Conservation (phyloP, 2,329 filamentous ascomycete genomes). For the Neopestalotiopsis rosae region DNA sequence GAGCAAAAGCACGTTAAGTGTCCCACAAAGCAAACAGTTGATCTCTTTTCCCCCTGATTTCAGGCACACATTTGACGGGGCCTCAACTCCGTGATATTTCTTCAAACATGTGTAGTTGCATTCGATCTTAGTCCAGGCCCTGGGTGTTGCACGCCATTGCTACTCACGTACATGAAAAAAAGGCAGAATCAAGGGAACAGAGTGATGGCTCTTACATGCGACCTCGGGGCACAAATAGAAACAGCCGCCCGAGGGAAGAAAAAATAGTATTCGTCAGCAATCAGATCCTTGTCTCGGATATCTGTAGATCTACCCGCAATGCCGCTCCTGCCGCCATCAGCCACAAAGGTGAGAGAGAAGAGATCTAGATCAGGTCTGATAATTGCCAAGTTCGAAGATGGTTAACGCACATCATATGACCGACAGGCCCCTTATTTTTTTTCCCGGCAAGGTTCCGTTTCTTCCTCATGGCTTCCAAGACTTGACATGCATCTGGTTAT, state of each 20-base stretch:
- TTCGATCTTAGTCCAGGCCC: too few relatives aligned
- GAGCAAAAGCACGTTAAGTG: too few relatives aligned
- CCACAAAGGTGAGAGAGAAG: background rate
- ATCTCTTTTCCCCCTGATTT: too few relatives aligned
- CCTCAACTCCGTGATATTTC: too few relatives aligned
- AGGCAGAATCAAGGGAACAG: background rate
- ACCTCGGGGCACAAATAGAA: background rate
- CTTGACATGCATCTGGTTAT: background rate
- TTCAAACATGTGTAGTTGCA: too few relatives aligned
- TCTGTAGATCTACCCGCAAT: constrained; percentile 4
- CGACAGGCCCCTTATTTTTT: too few relatives aligned
- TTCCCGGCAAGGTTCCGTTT: background rate
- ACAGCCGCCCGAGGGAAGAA: background rate
- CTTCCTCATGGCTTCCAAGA: background rate
- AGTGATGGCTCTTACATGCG: background rate
- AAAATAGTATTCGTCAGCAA: background rate
- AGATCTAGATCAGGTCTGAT: background rate
- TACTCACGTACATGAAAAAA: background rate
- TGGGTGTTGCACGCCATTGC: background rate
- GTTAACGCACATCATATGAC: background rate
- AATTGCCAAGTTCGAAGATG: background rate
- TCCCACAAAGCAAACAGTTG: too few relatives aligned
- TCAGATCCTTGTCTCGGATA: constrained; percentile 7
- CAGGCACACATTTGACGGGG: too few relatives aligned
- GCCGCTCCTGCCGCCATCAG: background rate